Evolutionary conservation across 176 grass and related monocot genomes (phyloP).

Genomic region (Pontederia paniculata): DNA sequence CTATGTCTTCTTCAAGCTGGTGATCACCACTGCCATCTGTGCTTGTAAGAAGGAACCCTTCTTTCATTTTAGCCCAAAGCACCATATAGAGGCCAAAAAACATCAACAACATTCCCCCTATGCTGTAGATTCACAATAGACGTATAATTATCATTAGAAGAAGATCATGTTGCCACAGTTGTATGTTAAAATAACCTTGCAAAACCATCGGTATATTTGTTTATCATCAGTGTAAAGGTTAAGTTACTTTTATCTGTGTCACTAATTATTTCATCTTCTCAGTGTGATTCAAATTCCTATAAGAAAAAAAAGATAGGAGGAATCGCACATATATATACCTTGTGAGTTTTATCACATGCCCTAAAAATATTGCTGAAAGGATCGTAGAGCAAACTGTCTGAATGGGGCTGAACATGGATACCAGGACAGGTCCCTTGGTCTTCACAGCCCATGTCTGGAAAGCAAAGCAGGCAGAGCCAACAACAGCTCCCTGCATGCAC

Average conservation of each 20-base stretch:
- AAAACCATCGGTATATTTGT: background rate
- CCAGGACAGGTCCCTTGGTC: conserved; percentile 63
- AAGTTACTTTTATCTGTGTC: background rate
- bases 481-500: conserved; percentile 32
- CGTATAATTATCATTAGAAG: background rate
- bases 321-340: conserved; percentile 27
- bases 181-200: background rate
- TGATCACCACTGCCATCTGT: conserved; percentile 3
- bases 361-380: conserved; percentile 47
- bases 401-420: conserved; percentile 59
- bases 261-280: background rate
- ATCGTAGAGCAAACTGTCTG: conserved; percentile 51
- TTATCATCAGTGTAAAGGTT: background rate
- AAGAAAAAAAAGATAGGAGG: background rate
- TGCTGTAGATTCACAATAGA: conserved; percentile 22
- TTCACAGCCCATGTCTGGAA: conserved; percentile 67
- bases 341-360: conserved; percentile 30
- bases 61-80: conserved; percentile 63
- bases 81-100: conserved; percentile 59
- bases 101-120: conserved; percentile 44
- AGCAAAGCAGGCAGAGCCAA: conserved; percentile 41
- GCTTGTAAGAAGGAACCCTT: conserved; percentile 20
- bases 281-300: background rate
- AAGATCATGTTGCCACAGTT: background rate
- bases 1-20: conserved; percentile 13